phyloP scores from a whole-genome alignment of 2,329 filamentous ascomycete genomes.

The Aspergillus calidoustus region DNA sequence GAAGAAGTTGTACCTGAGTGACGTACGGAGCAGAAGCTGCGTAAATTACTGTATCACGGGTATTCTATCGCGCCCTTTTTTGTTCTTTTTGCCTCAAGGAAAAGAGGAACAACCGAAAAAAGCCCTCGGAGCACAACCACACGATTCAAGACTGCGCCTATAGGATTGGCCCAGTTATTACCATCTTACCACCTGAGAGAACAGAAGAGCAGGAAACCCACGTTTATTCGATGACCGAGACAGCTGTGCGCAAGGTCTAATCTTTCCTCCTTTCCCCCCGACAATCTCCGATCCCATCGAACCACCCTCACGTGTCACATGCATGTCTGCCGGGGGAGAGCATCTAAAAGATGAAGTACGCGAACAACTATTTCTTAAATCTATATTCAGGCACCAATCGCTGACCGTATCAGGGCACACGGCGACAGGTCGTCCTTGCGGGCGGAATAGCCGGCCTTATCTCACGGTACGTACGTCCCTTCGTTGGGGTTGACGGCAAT shows the following conservation, averaged over 20 bases:
- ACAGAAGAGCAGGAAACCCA: background rate
- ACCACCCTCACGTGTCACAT: conserved; percentile 42
- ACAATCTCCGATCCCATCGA: conserved; percentile 6
- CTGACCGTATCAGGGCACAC: conserved; percentile 59
- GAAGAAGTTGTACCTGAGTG: background rate
- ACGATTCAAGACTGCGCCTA: background rate
- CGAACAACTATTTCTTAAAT: background rate
- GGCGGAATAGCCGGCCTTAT: conserved; percentile 80
- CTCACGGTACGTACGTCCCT: conserved; percentile 65
- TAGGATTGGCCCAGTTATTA: background rate
- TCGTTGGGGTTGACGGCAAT: background rate
- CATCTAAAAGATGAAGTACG: conserved; percentile 72
- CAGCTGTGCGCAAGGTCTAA: conserved; percentile 2
- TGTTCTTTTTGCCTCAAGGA: background rate
- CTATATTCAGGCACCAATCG: too few species aligned
- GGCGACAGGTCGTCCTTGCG: conserved; percentile 67
- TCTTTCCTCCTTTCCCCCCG: background rate
- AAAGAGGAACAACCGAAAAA: background rate
- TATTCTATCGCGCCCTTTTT: background rate
- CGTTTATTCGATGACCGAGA: conserved; percentile 2
- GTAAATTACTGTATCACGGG: background rate
- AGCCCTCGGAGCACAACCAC: background rate
- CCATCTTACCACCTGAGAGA: background rate
- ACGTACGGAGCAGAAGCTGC: background rate
- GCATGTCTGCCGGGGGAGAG: conserved; percentile 67